Conservation (phyloP, 257 asterid species). For the Thymus quinquecostatus region DNA sequence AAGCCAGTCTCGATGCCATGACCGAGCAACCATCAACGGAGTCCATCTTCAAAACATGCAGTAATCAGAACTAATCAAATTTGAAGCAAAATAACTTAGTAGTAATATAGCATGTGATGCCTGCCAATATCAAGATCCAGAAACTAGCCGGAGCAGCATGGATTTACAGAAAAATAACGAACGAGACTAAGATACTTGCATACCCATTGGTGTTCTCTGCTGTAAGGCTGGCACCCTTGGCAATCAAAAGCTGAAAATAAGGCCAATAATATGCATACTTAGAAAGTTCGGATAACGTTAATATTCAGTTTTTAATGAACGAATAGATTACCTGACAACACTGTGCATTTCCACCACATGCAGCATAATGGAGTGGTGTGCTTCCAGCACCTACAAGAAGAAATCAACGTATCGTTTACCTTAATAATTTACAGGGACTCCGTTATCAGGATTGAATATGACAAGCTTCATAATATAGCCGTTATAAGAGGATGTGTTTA, state of each 20-base stretch:
- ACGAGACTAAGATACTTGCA: slow-evolving; percentile 31
- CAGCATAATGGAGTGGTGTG: slow-evolving; percentile 91
- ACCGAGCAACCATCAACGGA: slow-evolving; percentile 85
- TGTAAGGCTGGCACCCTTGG: slow-evolving; percentile 70
- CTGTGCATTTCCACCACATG: slow-evolving; percentile 89
- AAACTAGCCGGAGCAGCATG: not conserved
- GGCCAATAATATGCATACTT: not conserved
- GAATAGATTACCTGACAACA: slow-evolving; percentile 75
- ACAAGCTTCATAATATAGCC: not conserved
- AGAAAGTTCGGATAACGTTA: not conserved
- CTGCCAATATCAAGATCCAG: not conserved
- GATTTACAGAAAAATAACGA: not conserved
- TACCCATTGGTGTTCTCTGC: slow-evolving; percentile 76
- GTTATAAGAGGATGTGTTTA: not conserved
- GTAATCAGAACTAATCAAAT: slow-evolving; percentile 6
- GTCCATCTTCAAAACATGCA: slow-evolving; percentile 57
- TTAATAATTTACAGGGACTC: not conserved
- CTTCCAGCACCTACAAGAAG: slow-evolving; percentile 75
- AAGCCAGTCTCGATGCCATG: slow-evolving; percentile 85
- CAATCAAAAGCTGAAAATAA: slow-evolving; percentile 68
- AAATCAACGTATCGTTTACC: not conserved
- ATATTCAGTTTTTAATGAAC: slow-evolving; percentile 19
- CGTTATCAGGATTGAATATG: not conserved
- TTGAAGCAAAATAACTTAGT: not conserved
- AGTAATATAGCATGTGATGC: too few relatives aligned